Base-by-base conservation (phyloP, 495 filamentous ascomycete species). In the Glarea lozoyensis region DNA sequence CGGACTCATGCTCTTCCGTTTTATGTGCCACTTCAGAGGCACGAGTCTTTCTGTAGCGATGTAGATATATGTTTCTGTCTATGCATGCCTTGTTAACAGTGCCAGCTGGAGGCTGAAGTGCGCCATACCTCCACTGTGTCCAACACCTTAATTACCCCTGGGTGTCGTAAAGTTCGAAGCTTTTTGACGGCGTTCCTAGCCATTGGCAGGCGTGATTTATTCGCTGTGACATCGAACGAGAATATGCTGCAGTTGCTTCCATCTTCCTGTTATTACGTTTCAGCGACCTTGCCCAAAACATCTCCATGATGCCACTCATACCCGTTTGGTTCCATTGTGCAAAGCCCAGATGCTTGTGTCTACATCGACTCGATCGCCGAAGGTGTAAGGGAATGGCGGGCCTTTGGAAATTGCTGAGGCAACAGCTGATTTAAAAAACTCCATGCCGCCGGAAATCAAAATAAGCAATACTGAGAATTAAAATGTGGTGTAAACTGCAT, bases 371-470 rank as follows among this genome's bases (percentile, higher is more conserved):
- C 82, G 73, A 62, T 98, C 92, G 52, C 89, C 89, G 52, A 96
- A 88, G 15, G 73, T 81, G 60, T 93, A 96, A 7, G 87, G 88
- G 54, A 94, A 93, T 3, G 87, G 78, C 23, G 88, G 88, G 13
- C 88, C 88, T 62, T 94, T 94, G 11, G 92, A 84, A 53, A 96
- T 97, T 45, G 90, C 90, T 30, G 92, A 95, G 25, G 88, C 87
- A 54, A 98, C 87, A 30, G 93, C 93, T 35, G 86, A 95, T 66
- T 96, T 98, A 46, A 98, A 74, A 59, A 97, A 96, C 54, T 98
- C 89, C 92, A 98, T 98, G 16, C 4, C 29, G 15, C 13, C 29
- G 30, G 37, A 35, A 34, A 35, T 15, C n/a, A 15, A 15, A 42
- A 40, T 24, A 33, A 18, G 13, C 24, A 17, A 11, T 12, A 42